Conservation (phyloP, 2,329 filamentous ascomycete species). For the Microsporum audouinii region DNA sequence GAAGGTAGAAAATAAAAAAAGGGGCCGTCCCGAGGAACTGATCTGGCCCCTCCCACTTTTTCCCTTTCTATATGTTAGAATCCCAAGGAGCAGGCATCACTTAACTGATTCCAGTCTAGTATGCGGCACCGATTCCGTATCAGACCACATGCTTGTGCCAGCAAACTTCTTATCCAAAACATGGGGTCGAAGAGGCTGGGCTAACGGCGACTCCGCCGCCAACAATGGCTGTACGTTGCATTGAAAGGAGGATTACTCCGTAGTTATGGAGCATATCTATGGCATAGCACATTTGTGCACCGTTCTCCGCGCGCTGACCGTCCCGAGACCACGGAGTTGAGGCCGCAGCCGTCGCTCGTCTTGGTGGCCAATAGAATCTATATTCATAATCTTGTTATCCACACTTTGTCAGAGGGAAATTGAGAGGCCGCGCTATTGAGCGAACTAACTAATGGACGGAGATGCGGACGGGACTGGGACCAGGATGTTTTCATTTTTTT, state of each 20-base stretch:
- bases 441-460: background rate
- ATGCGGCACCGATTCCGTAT: background rate
- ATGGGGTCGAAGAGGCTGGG: background rate
- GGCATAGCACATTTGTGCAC: background rate
- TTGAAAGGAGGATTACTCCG: background rate
- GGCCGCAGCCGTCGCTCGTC: background rate
- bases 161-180: background rate
- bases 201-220: slow-evolving; percentile 4
- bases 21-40: slow-evolving; percentile 1
- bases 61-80: background rate
- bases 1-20: background rate
- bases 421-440: background rate
- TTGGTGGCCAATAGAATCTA: background rate
- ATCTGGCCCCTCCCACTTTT: background rate
- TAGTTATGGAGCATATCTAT: background rate
- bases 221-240: background rate
- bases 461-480: background rate
- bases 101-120: background rate
- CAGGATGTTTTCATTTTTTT: background rate
- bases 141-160: background rate
- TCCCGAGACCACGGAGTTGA: slow-evolving; percentile 1
- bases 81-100: background rate
- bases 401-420: slow-evolving; percentile 1
- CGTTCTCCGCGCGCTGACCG: background rate
- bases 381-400: background rate